Evolutionary conservation across 768 basidiomycete genomes (phyloP), one percentile per base, ranked within the genome.

Genomic region (Gymnopilus dilepis): DNA sequence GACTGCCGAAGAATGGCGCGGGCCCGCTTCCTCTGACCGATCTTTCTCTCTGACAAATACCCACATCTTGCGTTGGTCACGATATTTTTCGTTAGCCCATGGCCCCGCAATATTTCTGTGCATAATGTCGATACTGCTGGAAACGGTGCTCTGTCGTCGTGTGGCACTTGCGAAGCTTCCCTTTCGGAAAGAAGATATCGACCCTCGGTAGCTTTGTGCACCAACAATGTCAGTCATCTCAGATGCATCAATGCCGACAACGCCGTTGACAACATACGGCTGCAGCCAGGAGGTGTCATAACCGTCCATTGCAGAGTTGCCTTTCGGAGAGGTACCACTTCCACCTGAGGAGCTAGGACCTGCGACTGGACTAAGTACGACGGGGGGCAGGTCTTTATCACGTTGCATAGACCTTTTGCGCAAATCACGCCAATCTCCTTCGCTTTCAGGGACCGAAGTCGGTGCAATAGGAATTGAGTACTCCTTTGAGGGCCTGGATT

Each of bases 371-470:
- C 22, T 50, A 7, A 60, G 55, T 13, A 62, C 30, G n/a, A 68
- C 59, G 21, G 60, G 62, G 11, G 69, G 67, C 2, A 68, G 26
- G 15, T 69, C 66, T 56, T 67, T 68, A 38, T 70, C 76, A 56
- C 67, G 74, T 24, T 70, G 73, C 55, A 70, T 70, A 15, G 68
- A 77, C 38, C 79, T 80, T 22, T 77, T 82, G 61, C 81, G 80
- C n/a, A 85, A 67, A 40, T 79, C 78, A 62, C 76, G 78, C 86
- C 86, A 86, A 69, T 88, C 87, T 33, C 77, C 78, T 58, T 84
- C 84, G 37, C 81, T 86, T 59, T 78, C 78, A 17, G 88, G 83
- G 6, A 84, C 78, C 26, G 78, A 79, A 22, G 73, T 71, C 11
- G 78, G 76, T 11, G 75, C 72, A 22, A 67, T 56, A 30, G 70